Conservation (phyloP, 2,329 filamentous ascomycete genomes). For the Penicillium rolfsii region DNA sequence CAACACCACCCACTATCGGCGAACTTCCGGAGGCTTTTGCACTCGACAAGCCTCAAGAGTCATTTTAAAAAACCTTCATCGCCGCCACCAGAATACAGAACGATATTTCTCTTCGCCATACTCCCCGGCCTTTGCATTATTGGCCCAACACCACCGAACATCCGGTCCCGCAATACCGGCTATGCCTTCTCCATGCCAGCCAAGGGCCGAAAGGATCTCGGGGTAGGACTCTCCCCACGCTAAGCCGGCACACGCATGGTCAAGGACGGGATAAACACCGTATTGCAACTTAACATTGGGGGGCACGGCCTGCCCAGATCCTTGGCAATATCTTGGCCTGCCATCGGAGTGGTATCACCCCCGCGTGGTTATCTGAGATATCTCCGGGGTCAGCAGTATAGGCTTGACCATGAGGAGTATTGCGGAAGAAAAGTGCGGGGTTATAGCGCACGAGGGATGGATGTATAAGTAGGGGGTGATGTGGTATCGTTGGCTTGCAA, state of each 20-base stretch:
- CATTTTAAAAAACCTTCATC: background rate
- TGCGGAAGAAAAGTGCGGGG: slow-evolving; percentile 21
- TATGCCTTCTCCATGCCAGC: slow-evolving; percentile 10
- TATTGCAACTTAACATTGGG: slow-evolving; percentile 19
- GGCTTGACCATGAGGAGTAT: slow-evolving; percentile 16
- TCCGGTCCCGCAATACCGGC: slow-evolving; percentile 7
- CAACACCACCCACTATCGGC: background rate
- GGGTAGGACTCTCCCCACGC: slow-evolving; percentile 14
- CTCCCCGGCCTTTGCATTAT: slow-evolving; percentile 1
- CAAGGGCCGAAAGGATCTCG: slow-evolving; percentile 22
- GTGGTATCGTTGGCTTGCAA: background rate
- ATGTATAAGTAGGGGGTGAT: slow-evolving; percentile 19
- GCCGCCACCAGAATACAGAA: background rate
- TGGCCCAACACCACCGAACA: slow-evolving; percentile 15
- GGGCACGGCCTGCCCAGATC: slow-evolving; percentile 20
- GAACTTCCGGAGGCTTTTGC: background rate
- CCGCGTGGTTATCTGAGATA: slow-evolving; percentile 14
- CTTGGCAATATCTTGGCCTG: slow-evolving; percentile 33
- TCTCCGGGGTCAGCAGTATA: slow-evolving; percentile 17
- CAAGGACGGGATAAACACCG: slow-evolving; percentile 12
- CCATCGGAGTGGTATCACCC: slow-evolving; percentile 20
- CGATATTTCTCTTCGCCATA: background rate
- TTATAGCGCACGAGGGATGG: background rate
- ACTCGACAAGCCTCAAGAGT: background rate
- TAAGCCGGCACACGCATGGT: slow-evolving; percentile 17